phyloP scores from a whole-genome alignment of 164 flowering plant genomes.

The Buxus sempervirens region DNA sequence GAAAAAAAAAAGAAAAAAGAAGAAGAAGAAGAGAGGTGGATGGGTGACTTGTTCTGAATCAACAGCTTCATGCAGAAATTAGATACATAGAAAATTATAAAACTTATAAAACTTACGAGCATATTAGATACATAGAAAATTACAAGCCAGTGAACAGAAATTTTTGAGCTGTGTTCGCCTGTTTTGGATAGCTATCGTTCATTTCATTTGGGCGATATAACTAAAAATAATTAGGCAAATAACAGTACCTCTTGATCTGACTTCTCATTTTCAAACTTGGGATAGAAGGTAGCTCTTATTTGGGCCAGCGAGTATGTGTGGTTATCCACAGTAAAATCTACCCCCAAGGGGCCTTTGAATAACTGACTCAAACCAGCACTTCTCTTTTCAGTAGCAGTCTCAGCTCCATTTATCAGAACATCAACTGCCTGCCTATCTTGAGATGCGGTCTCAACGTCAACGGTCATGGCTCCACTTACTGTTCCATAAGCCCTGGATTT shows the following conservation, averaged over 20 bases:
- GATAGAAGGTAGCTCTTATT: conserved; percentile 94
- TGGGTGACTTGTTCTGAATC: too few relatives aligned
- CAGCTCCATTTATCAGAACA: conserved; percentile 14
- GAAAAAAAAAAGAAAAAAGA: too few relatives aligned
- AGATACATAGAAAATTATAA: not conserved
- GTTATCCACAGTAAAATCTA: conserved; percentile 62
- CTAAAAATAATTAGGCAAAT: not conserved
- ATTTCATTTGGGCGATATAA: not conserved
- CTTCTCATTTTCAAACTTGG: conserved; percentile 97
- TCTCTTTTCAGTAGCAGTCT: conserved; percentile 21
- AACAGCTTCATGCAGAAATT: not conserved
- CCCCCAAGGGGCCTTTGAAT: conserved; percentile 43
- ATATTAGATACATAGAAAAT: not conserved
- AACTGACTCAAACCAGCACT: conserved; percentile 35
- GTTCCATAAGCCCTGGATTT: conserved; percentile 63
- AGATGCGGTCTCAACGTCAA: conserved; percentile 23
- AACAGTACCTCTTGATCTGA: conserved; percentile 87
- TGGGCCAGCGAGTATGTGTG: conserved; percentile 57
- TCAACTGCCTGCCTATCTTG: conserved; percentile 11
- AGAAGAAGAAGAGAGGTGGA: too few relatives aligned
- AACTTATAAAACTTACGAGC: not conserved
- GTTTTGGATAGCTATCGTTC: not conserved
- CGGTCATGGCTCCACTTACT: conserved; percentile 28
- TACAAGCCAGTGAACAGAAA: too few relatives aligned
- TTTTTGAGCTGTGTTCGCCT: too few relatives aligned